These are phyloP conservation scores for Zygosaccharomyces siamensis DNA, from an alignment of 805 yeast species.

Conservation along the genomic window DNA sequence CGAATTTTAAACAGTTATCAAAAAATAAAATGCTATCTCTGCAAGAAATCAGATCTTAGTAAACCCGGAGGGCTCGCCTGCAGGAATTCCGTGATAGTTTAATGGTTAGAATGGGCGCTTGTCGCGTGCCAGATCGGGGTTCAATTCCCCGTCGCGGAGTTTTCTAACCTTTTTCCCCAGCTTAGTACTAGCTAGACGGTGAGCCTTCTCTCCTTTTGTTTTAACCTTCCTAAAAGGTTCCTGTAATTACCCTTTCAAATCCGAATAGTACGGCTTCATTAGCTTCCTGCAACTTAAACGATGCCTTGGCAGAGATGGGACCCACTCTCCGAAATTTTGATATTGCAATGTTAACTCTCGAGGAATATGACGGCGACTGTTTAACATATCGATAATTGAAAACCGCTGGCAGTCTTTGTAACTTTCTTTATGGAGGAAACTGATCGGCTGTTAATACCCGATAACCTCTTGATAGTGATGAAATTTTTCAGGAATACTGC, in stretches of 20 bases:
- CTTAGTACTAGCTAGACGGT: too few relatives aligned
- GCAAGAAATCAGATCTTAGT: too few relatives aligned
- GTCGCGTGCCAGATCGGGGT: slow-evolving; percentile 6
- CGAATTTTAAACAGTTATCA: too few relatives aligned
- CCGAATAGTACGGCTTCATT: not conserved
- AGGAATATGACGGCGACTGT: not conserved
- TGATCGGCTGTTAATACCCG: slow-evolving; percentile 4
- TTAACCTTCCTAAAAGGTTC: not conserved
- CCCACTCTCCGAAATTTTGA: not conserved
- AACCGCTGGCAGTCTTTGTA: not conserved
- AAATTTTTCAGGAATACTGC: not conserved
- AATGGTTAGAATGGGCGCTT: slow-evolving; percentile 5
- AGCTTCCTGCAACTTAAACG: not conserved
- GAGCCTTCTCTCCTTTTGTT: not conserved
- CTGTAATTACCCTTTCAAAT: not conserved
- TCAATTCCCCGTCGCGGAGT: slow-evolving; percentile 6
- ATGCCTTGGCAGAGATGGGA: not conserved
- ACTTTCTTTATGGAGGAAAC: not conserved
- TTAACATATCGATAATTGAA: not conserved
- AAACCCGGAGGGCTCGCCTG: too few relatives aligned
- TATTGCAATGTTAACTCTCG: not conserved
- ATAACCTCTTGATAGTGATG: not conserved
- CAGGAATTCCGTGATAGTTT: slow-evolving; percentile 1
- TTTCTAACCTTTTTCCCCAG: not conserved
- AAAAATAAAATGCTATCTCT: too few relatives aligned